These are phyloP conservation scores for Talaromyces borbonicus DNA, from an alignment of 495 filamentous ascomycete species.

Conservation along the genomic window DNA sequence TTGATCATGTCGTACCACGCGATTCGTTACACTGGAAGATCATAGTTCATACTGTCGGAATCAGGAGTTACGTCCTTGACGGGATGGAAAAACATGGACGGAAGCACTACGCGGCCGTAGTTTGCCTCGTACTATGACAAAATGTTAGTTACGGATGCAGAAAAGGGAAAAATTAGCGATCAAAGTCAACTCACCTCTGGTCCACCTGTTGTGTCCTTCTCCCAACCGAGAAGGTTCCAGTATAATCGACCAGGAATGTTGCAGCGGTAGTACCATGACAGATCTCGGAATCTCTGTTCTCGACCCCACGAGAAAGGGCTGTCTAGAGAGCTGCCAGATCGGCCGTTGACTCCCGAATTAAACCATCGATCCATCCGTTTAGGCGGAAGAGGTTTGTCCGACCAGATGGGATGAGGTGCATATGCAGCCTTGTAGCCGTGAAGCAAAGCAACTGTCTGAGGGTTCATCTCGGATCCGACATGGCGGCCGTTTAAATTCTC, in stretches of 20 bases:
- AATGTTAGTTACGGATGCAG: neutral
- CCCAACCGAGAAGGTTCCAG: slow-evolving; percentile 15
- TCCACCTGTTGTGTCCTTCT: slow-evolving; percentile 40
- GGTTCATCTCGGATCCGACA: slow-evolving; percentile 61
- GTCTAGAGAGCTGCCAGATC: slow-evolving; percentile 9
- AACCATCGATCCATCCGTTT: slow-evolving; percentile 48
- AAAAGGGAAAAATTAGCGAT: neutral
- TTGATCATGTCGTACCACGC: neutral
- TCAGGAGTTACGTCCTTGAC: slow-evolving; percentile 35
- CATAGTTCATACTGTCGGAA: slow-evolving; percentile 9
- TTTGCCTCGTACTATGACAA: slow-evolving; percentile 35
- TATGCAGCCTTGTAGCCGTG: slow-evolving; percentile 54
- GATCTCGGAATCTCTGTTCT: slow-evolving; percentile 12
- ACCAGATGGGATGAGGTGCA: slow-evolving; percentile 53
- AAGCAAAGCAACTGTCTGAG: slow-evolving; percentile 52
- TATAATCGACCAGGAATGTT: slow-evolving; percentile 11
- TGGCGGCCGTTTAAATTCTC: slow-evolving; percentile 51
- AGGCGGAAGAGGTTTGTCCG: slow-evolving; percentile 49
- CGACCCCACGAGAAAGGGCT: slow-evolving; percentile 16
- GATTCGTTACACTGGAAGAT: slow-evolving; percentile 7
- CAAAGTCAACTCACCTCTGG: slow-evolving; percentile 17
- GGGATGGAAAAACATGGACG: slow-evolving; percentile 46
- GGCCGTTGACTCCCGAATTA: slow-evolving; percentile 38
- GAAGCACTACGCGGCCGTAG: slow-evolving; percentile 44
- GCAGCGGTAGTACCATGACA: slow-evolving; percentile 20